Evolutionary conservation across 495 filamentous ascomycete genomes (phyloP).

Genomic region (Entonaema liquescens): DNA sequence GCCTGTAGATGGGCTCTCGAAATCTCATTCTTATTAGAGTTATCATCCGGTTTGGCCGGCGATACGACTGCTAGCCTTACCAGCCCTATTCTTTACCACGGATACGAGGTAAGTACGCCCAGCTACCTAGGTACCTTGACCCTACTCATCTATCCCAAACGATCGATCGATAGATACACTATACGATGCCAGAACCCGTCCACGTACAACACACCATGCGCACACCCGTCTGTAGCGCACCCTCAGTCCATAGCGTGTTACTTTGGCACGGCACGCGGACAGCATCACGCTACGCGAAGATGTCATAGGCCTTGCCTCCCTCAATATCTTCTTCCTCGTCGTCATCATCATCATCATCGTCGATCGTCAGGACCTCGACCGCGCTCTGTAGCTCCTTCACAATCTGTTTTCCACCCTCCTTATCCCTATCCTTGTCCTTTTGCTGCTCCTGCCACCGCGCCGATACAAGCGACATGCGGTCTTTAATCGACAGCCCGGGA

Average conservation of each 20-base stretch:
- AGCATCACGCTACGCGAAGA: slow-evolving; percentile 21
- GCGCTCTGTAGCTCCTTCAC: slow-evolving; percentile 9
- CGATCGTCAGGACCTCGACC: slow-evolving; percentile 36
- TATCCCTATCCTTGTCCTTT: slow-evolving; percentile 11
- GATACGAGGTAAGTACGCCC: too few species aligned
- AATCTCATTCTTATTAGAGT: not conserved
- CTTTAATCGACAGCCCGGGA: slow-evolving; percentile 61
- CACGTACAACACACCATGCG: not conserved
- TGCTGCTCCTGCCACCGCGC: slow-evolving; percentile 32
- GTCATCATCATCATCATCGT: slow-evolving; percentile 20
- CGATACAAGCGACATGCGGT: slow-evolving; percentile 67
- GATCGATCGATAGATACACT: not conserved
- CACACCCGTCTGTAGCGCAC: not conserved
- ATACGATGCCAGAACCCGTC: not conserved
- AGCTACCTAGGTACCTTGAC: not conserved
- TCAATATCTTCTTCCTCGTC: not conserved
- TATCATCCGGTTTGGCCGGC: not conserved
- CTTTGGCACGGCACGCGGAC: not conserved
- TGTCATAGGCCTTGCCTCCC: slow-evolving; percentile 1
- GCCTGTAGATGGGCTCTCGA: not conserved
- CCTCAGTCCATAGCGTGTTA: not conserved
- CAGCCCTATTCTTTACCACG: too few species aligned
- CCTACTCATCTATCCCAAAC: not conserved
- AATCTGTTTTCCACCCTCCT: slow-evolving; percentile 1
- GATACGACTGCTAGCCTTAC: not conserved